Conservation (phyloP, 345 rosid species). For the Laguncularia racemosa region DNA sequence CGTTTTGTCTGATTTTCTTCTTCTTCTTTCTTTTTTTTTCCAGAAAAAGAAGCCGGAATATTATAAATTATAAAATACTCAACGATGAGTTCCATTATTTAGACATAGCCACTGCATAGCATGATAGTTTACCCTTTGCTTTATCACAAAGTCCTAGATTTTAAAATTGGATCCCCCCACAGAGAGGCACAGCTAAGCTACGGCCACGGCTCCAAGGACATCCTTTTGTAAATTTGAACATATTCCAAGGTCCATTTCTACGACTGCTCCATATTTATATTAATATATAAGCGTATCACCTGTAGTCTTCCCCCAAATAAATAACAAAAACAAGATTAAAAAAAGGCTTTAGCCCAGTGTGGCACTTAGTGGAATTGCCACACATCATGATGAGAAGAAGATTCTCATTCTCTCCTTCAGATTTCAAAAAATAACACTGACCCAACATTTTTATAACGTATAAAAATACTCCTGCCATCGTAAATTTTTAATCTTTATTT, state of each 20-base stretch:
- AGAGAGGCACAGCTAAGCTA: constrained; percentile 12
- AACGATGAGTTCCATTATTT: no score
- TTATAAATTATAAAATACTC: no score
- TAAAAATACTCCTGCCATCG: no score
- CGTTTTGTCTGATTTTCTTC: no score
- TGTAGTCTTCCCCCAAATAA: not conserved
- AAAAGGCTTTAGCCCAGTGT: constrained; percentile 18
- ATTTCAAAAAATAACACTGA: constrained; percentile 5
- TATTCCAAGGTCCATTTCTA: constrained; percentile 4
- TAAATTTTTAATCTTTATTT: no score
- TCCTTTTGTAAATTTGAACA: not conserved
- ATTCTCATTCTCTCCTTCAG: constrained; percentile 22
- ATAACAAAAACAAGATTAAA: constrained; percentile 1
- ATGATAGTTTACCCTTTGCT: constrained; percentile 19
- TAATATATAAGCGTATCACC: not conserved
- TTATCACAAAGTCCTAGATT: constrained; percentile 8
- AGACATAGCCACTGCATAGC: constrained; percentile 5
- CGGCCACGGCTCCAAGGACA: constrained; percentile 1
- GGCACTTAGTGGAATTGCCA: constrained; percentile 21
- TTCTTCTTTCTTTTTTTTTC: no score
- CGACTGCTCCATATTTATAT: not conserved
- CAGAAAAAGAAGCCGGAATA: no score
- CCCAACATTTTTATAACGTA: not conserved
- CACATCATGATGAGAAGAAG: constrained; percentile 12
- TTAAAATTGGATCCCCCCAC: not conserved